Conservation (phyloP, 1,284 basidiomycete genomes). For the Microbotryum saponariae region DNA sequence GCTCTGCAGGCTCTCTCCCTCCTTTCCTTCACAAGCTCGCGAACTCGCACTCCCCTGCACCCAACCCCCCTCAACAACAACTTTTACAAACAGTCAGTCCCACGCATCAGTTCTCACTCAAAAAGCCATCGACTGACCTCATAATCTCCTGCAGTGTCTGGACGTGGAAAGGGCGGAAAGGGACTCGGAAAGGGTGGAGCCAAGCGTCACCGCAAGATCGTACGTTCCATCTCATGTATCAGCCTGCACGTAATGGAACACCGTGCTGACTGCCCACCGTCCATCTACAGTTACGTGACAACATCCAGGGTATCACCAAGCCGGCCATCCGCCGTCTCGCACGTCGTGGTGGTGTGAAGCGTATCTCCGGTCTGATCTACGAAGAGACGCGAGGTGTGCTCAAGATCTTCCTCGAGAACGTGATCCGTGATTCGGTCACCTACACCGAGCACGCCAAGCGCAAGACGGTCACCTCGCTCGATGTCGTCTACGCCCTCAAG, state of each 20-base stretch:
- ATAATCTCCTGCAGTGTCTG: slow-evolving; percentile 9
- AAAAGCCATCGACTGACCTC: neutral
- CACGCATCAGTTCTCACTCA: neutral
- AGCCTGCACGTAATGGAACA: no score
- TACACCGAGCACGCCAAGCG: slow-evolving; percentile 92
- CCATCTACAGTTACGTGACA: slow-evolving; percentile 50
- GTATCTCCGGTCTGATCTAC: slow-evolving; percentile 84
- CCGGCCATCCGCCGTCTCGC: slow-evolving; percentile 86
- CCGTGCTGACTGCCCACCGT: no score
- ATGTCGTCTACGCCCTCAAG: slow-evolving; percentile 87
- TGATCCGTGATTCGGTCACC: slow-evolving; percentile 77
- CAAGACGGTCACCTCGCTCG: slow-evolving; percentile 79
- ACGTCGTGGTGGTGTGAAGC: slow-evolving; percentile 88
- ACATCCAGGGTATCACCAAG: slow-evolving; percentile 80
- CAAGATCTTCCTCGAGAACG: slow-evolving; percentile 63
- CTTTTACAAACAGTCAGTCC: neutral
- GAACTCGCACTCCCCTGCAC: neutral
- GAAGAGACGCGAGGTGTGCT: slow-evolving; percentile 81
- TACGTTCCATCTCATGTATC: no score
- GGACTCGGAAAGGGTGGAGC: slow-evolving; percentile 68
- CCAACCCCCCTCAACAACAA: slow-evolving; percentile 1
- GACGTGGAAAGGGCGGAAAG: slow-evolving; percentile 52
- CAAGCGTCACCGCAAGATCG: slow-evolving; percentile 47
- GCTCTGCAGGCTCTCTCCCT: neutral
- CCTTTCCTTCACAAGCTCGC: neutral